These are phyloP conservation scores for Bisporella sp. DNA, from an alignment of 2,329 filamentous ascomycete species.

Conservation along the genomic window DNA sequence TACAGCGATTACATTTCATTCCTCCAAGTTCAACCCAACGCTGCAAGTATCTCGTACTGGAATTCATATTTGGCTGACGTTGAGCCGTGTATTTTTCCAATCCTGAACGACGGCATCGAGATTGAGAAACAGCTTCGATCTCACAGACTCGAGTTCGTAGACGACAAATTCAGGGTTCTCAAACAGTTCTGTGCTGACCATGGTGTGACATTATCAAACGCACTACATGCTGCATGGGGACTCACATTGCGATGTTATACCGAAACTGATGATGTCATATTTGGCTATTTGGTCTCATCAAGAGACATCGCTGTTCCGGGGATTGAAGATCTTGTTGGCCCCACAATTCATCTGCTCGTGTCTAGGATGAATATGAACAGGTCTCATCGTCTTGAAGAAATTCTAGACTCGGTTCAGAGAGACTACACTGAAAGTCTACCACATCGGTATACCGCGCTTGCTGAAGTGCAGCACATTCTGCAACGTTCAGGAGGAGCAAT, in stretches of 20 bases:
- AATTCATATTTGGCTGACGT: background rate
- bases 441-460: too few species aligned
- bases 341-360: too few species aligned
- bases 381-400: too few species aligned
- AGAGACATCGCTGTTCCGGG: too few species aligned
- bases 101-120: background rate
- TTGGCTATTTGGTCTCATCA: too few species aligned
- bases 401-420: too few species aligned
- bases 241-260: conserved; percentile 32
- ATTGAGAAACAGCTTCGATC: background rate
- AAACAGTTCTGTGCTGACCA: background rate
- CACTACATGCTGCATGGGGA: conserved; percentile 33
- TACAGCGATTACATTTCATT: conserved; percentile 1
- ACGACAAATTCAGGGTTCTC: background rate
- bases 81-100: background rate
- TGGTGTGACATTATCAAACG: conserved; percentile 21
- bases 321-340: too few species aligned
- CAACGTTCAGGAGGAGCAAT: too few species aligned
- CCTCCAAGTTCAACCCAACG: background rate
- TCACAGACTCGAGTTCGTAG: background rate
- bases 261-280: conserved; percentile 18
- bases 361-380: too few species aligned
- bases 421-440: too few species aligned
- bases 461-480: too few species aligned
- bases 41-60: background rate